These are phyloP conservation scores for Monoraphidium neglectum DNA, from an alignment of 139 green algal genomes.

Conservation along the genomic window DNA sequence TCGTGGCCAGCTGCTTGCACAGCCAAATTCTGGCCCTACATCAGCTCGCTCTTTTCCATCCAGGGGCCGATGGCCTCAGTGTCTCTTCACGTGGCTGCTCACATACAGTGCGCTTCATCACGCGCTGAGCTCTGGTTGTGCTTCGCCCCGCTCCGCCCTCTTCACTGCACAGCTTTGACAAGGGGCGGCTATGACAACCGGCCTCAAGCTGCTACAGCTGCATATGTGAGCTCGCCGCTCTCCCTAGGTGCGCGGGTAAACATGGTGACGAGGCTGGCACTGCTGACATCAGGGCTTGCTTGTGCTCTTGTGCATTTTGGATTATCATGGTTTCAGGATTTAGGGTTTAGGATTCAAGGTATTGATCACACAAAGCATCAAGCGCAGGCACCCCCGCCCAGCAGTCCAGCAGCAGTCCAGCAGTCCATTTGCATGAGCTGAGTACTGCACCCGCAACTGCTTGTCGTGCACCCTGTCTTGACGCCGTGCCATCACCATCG, in stretches of 20 bases:
- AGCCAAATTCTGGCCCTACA: too few species aligned
- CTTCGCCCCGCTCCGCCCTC: not conserved
- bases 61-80: too few species aligned
- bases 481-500: not conserved
- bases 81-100: too few species aligned
- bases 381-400: not conserved
- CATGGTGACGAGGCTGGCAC: not conserved
- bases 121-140: too few species aligned
- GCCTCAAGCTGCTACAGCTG: conserved; percentile 1
- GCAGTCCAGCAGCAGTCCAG: not conserved
- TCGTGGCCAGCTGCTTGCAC: too few species aligned
- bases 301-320: not conserved
- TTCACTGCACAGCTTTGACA: not conserved
- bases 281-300: not conserved
- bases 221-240: conserved; percentile 15
- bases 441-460: not conserved
- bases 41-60: too few species aligned
- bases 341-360: not conserved
- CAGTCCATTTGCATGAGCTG: not conserved
- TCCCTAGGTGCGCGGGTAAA: conserved; percentile 5
- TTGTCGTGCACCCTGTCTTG: not conserved
- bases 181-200: conserved; percentile 19
- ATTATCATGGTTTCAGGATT: not conserved
- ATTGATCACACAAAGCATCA: not conserved
- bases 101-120: too few species aligned